A percentile compares a stretch with the other conserved stretches of the same genome.
These are phyloP conservation scores for Mucor ambiguus DNA, from an alignment of 371 early-diverging fungal species.

Conservation along the genomic window DNA sequence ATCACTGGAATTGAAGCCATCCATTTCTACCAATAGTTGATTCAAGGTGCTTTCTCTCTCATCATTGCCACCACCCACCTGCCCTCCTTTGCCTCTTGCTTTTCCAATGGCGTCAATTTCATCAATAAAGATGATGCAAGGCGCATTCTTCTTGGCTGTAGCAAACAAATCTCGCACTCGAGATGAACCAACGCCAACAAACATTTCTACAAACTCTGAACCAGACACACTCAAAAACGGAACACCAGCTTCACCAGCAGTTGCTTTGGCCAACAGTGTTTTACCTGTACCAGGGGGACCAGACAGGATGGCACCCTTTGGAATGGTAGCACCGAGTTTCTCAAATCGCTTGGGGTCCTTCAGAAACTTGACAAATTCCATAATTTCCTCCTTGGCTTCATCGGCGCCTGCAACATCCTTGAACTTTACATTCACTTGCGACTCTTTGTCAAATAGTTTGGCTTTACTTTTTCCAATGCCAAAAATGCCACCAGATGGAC, in stretches of 20 bases:
- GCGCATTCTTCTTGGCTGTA: slow-evolving; percentile 98
- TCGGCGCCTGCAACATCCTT: slow-evolving; percentile 99
- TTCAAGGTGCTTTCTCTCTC: slow-evolving; percentile 96
- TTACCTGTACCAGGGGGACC: slow-evolving; percentile 98
- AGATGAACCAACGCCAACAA: slow-evolving; percentile 99
- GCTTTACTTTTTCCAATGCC: slow-evolving; percentile 96
- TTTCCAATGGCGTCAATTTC: slow-evolving; percentile 99
- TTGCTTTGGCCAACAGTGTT: slow-evolving; percentile 71
- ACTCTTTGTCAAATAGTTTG: slow-evolving; percentile 95
- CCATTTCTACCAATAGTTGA: slow-evolving; percentile 98
- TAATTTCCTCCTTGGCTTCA: slow-evolving; percentile 89
- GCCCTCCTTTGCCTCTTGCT: slow-evolving; percentile 97
- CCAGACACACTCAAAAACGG: slow-evolving; percentile 98
- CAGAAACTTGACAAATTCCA: slow-evolving; percentile 38
- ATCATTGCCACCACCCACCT: slow-evolving; percentile 98
- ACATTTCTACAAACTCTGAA: slow-evolving; percentile 98
- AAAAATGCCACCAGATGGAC: slow-evolving; percentile 82
- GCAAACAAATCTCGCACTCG: slow-evolving; percentile 98
- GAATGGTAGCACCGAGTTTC: slow-evolving; percentile 96
- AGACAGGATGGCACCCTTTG: slow-evolving; percentile 92
- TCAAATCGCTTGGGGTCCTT: slow-evolving; percentile 67
- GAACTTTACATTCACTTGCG: slow-evolving; percentile 92
- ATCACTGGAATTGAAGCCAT: slow-evolving; percentile 96
- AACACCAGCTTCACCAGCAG: slow-evolving; percentile 76
- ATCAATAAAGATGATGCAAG: slow-evolving; percentile 99